phyloP scores from a whole-genome alignment of 192 early-diverging fungal genomes.

The Rhizoclosmatium globosum region DNA sequence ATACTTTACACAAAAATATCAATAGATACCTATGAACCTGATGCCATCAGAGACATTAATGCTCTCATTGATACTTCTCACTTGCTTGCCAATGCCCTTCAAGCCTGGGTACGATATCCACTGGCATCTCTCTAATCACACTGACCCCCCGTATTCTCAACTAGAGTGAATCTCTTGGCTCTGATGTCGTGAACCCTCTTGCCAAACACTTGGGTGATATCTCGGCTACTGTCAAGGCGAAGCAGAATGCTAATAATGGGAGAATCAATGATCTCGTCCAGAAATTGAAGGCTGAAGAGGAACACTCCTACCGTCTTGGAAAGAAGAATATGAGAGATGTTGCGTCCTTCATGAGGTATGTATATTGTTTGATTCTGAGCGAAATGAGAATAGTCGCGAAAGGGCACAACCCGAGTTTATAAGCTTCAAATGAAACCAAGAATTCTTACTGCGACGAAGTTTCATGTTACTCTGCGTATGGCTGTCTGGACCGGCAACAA shows the following conservation, averaged over 20 bases:
- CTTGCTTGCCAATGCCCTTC: constrained; percentile 60
- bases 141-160: too few species aligned
- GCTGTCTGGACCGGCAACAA: too few species aligned
- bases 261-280: constrained; percentile 52
- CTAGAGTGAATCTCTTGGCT: constrained; percentile 52
- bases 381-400: too few species aligned
- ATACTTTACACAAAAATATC: too few species aligned
- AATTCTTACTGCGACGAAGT: too few species aligned
- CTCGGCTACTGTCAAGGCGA: constrained; percentile 23
- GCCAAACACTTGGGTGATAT: constrained; percentile 46
- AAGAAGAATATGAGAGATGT: constrained; percentile 63
- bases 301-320: constrained; percentile 50
- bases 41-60: not conserved
- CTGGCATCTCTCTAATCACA: not conserved
- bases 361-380: constrained; percentile 24
- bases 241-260: constrained; percentile 52
- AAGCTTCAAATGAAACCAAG: too few species aligned
- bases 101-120: constrained; percentile 53
- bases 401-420: too few species aligned
- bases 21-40: not conserved
- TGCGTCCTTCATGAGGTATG: constrained; percentile 47
- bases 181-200: constrained; percentile 59
- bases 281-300: constrained; percentile 56
- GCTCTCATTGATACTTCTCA: constrained; percentile 62
- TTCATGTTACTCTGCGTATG: too few species aligned